Base-by-base conservation (phyloP, 805 yeast species). In the Yamadazyma phyllophila region DNA sequence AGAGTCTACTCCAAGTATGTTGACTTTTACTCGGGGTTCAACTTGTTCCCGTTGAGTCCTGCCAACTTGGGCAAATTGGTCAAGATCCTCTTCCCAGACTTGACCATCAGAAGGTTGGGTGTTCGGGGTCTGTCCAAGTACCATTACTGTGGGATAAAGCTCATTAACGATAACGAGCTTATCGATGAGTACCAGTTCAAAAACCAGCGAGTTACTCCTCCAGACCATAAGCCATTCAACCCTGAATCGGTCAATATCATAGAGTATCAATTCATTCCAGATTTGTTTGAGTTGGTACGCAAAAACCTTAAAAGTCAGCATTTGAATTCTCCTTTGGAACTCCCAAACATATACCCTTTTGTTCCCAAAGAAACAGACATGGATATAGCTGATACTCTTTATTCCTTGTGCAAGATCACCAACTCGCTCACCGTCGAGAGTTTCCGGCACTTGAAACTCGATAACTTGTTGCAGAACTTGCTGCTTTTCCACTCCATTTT, bases 1-100 rank as follows among this genome's bases (percentile, higher is more conserved):
- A 52, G 72, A 24, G 62, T 73, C 29, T 73, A 72, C 49, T 73
- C 76, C 15, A 52, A 73, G 26, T 73, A 73, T 46, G 69, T 61
- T 12, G 66, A 64, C 45, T 51, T 65, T 29, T 73, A 74, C 52
- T 73, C 73, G 14, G 63, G 64, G 26, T 58, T 60, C 49, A 59
- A 55, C 27, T 57, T 85, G 34, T 76, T 77, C 44, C 81, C 96
- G 1, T 65, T 86, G 45, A 78, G 84, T 31, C 90, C 88, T 26
- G 92, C 95, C 1, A 80, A 87, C 2, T 78, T 88, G 57, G 96
- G 96, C 3, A 86, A 84, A 56, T 66, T 85, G 36, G 88, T 87
- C 14, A 72, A 83, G 47, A 68, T 82, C 4, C 63, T 80, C 4
- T 85, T 77, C 55, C 94, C 96, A 0, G 69, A 71, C 44, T 69